phyloP scores from a whole-genome alignment of 2,329 filamentous ascomycete species.

The Aspergillus sergii region DNA sequence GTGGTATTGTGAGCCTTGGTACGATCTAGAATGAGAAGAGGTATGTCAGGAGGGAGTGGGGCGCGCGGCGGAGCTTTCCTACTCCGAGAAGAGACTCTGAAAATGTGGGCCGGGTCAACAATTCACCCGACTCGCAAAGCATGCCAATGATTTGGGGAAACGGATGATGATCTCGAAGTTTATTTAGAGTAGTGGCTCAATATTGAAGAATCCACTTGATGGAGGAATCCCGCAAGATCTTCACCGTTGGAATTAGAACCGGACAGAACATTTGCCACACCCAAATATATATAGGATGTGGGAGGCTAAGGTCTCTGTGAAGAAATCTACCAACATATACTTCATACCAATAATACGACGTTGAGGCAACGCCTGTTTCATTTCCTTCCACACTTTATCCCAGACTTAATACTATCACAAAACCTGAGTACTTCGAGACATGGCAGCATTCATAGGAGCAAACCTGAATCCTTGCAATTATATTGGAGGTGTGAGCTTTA shows the following conservation, averaged over 20 bases:
- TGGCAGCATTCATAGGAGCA: background rate
- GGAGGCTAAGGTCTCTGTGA: background rate
- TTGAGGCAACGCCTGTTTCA: background rate
- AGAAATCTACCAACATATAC: background rate
- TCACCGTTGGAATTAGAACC: background rate
- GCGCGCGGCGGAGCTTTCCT: background rate
- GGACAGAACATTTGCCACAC: background rate
- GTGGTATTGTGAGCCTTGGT: background rate
- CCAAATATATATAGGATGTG: background rate
- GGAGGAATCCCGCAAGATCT: background rate
- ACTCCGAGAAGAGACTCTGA: no score
- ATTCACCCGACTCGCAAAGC: background rate
- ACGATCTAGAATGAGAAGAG: background rate
- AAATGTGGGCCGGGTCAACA: background rate
- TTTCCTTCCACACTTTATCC: background rate
- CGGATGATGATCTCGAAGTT: background rate
- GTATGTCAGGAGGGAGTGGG: background rate
- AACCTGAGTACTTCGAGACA: background rate
- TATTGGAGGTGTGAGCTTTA: conserved; percentile 26
- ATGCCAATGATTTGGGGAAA: background rate
- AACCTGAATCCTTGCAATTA: conserved; percentile 9
- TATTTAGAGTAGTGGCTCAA: background rate
- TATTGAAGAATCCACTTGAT: background rate
- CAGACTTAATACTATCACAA: background rate
- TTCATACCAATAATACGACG: background rate